phyloP scores from a whole-genome alignment of 176 grass and related monocot genomes.

The Saccharum officinarum region DNA sequence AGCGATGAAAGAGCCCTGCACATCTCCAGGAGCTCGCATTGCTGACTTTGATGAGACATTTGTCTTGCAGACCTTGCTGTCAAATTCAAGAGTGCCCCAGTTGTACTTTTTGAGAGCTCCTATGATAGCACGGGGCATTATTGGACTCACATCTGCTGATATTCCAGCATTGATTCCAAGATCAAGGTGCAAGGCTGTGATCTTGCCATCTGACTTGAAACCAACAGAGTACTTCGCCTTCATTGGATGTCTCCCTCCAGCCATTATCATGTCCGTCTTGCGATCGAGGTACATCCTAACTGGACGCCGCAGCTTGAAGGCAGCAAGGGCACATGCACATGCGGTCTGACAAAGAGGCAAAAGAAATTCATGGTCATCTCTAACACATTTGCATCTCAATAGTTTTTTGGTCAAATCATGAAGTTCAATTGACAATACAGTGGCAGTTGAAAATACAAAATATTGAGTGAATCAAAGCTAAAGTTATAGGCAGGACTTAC shows the following conservation, averaged over 20 bases:
- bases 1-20: slow-evolving; percentile 86
- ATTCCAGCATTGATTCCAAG: slow-evolving; percentile 64
- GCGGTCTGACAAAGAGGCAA: slow-evolving; percentile 39
- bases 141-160: slow-evolving; percentile 36
- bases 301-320: slow-evolving; percentile 59
- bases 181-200: slow-evolving; percentile 66
- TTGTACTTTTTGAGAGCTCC: slow-evolving; percentile 78
- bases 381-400: neutral
- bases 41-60: slow-evolving; percentile 69
- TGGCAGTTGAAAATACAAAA: neutral
- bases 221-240: slow-evolving; percentile 69
- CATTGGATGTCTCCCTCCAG: slow-evolving; percentile 75
- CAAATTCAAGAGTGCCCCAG: slow-evolving; percentile 68
- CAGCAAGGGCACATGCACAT: slow-evolving; percentile 66
- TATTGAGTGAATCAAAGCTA: neutral
- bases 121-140: slow-evolving; percentile 1
- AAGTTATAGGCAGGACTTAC: slow-evolving; percentile 11
- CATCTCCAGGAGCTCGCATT: slow-evolving; percentile 78
- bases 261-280: slow-evolving; percentile 82
- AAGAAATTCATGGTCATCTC: neutral
- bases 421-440: neutral
- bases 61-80: slow-evolving; percentile 76
- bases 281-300: slow-evolving; percentile 79
- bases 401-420: neutral
- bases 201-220: slow-evolving; percentile 79